phyloP scores from a whole-genome alignment of 2,329 filamentous ascomycete genomes.

The Stachybotrys echinatus region DNA sequence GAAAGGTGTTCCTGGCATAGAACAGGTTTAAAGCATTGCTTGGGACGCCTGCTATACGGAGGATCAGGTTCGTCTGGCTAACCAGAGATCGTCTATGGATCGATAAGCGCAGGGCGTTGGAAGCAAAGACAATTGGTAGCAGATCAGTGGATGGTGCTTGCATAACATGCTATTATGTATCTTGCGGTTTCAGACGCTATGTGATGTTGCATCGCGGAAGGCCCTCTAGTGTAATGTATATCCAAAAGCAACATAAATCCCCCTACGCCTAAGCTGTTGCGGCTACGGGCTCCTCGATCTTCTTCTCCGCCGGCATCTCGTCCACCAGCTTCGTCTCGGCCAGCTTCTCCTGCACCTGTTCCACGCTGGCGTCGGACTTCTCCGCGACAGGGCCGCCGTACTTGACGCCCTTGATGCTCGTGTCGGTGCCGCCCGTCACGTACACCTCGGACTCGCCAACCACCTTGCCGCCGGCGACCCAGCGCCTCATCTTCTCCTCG shows the following conservation, averaged over 20 bases:
- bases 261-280: background rate
- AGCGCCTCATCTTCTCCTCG: slow-evolving; percentile 60
- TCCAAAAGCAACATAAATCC: background rate
- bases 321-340: slow-evolving; percentile 15
- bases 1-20: too few species aligned
- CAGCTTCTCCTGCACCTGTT: slow-evolving; percentile 21
- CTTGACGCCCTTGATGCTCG: slow-evolving; percentile 26
- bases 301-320: background rate
- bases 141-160: too few species aligned
- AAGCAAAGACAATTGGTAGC: too few species aligned
- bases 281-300: background rate
- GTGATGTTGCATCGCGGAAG: background rate
- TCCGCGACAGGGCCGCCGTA: slow-evolving; percentile 13
- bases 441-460: slow-evolving; percentile 87
- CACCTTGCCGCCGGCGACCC: slow-evolving; percentile 72
- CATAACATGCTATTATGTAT: too few species aligned
- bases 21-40: too few species aligned
- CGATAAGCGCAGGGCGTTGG: too few species aligned
- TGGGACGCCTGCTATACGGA: too few species aligned
- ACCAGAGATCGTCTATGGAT: too few species aligned
- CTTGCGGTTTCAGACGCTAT: too few species aligned
- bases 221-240: background rate
- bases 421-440: slow-evolving; percentile 57
- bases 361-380: slow-evolving; percentile 7
- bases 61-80: too few species aligned